Conservation (phyloP, 2,329 filamentous ascomycete species). For the Atkinsonella texensis region DNA sequence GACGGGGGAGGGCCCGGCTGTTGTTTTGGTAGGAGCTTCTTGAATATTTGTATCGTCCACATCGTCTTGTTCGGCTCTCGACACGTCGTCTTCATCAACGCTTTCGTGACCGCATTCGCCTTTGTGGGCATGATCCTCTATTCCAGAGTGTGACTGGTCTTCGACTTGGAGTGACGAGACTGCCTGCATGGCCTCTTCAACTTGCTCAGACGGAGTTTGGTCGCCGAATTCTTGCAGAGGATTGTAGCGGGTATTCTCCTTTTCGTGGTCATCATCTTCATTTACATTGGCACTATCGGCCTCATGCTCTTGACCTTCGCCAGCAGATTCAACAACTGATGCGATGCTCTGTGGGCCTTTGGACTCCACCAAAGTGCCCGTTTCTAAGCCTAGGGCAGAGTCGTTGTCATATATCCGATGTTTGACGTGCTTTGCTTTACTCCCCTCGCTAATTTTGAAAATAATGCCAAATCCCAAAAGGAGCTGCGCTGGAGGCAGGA, state of each 20-base stretch:
- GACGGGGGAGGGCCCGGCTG: constrained; percentile 1
- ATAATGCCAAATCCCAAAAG: constrained; percentile 78
- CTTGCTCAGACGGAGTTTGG: constrained; percentile 14
- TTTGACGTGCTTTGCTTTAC: constrained; percentile 67
- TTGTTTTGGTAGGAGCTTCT: constrained; percentile 9
- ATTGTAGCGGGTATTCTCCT: constrained; percentile 22
- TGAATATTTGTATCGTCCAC: constrained; percentile 7
- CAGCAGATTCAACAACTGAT: constrained; percentile 14
- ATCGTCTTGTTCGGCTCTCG: constrained; percentile 8
- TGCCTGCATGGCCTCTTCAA: constrained; percentile 14
- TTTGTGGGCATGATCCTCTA: background rate
- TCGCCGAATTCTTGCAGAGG: constrained; percentile 21
- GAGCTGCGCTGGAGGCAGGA: constrained; percentile 74
- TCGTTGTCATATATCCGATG: constrained; percentile 33
- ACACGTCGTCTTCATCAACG: constrained; percentile 4
- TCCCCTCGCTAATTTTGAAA: constrained; percentile 82
- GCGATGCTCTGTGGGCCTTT: constrained; percentile 8
- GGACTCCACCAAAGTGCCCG: constrained; percentile 7
- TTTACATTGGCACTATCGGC: constrained; percentile 18
- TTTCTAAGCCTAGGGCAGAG: constrained; percentile 5
- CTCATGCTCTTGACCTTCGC: constrained; percentile 14
- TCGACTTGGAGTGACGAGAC: constrained; percentile 14
- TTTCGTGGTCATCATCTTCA: constrained; percentile 12
- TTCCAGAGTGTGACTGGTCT: constrained; percentile 7
- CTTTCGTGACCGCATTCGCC: background rate